phyloP scores from a whole-genome alignment of 106 monocot genomes.

The Gastrodia elata region DNA sequence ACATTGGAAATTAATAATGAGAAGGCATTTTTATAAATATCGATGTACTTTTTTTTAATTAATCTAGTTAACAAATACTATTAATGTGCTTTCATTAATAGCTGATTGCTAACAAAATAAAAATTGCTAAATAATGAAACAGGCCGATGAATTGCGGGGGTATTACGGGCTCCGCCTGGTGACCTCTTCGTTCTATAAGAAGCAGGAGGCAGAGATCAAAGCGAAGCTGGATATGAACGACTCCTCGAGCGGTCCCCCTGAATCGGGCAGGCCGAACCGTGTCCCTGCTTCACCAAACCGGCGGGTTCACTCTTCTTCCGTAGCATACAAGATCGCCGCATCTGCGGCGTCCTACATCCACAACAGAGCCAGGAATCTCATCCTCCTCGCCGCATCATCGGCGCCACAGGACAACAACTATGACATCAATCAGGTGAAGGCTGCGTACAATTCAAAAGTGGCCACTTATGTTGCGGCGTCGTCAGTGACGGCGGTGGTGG shows the following conservation, averaged over 20 bases:
- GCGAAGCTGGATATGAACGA: slow-evolving; percentile 25
- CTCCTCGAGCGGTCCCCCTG: slow-evolving; percentile 6
- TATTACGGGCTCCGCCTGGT: slow-evolving; percentile 39
- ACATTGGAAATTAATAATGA: too few relatives aligned
- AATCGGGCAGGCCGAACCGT: background rate
- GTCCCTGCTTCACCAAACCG: background rate
- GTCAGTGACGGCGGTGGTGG: slow-evolving; percentile 84
- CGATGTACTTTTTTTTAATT: too few relatives aligned
- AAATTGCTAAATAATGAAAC: too few relatives aligned
- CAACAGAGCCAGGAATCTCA: slow-evolving; percentile 41
- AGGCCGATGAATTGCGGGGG: slow-evolving; percentile 47
- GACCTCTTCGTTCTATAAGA: slow-evolving; percentile 68
- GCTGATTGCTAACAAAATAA: too few relatives aligned
- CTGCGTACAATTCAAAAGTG: slow-evolving; percentile 40
- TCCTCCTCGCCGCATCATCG: slow-evolving; percentile 10
- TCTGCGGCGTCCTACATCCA: slow-evolving; percentile 77
- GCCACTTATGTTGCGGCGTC: slow-evolving; percentile 38
- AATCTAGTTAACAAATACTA: too few relatives aligned
- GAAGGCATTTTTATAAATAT: too few relatives aligned
- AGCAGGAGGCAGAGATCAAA: slow-evolving; percentile 27
- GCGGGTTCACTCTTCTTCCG: slow-evolving; percentile 22
- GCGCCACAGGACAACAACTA: too few relatives aligned
- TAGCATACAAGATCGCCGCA: slow-evolving; percentile 66
- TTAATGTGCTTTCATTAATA: too few relatives aligned
- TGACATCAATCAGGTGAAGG: background rate